phyloP scores from a whole-genome alignment of 139 green algal species.

The Chlorella ohadii region DNA sequence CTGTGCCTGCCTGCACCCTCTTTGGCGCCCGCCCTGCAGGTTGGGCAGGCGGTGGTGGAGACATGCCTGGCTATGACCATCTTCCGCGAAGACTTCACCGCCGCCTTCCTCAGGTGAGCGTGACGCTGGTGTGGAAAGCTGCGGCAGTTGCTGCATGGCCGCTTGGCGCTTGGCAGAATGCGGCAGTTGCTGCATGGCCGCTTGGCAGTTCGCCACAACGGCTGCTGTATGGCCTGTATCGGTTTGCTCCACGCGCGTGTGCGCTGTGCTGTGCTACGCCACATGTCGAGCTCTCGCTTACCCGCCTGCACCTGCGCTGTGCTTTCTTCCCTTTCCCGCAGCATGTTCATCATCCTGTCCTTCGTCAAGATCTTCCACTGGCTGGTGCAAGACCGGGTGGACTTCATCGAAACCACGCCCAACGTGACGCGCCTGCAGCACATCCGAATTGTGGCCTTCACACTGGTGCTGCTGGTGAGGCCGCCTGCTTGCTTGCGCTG shows the following conservation, averaged over 20 bases:
- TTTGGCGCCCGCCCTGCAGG: constrained; percentile 11
- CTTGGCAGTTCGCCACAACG: too few relatives aligned
- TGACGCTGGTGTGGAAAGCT: too few relatives aligned
- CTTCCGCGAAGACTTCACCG: constrained; percentile 93
- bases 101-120: constrained; percentile 73
- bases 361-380: constrained; percentile 98
- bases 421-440: constrained; percentile 81
- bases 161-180: too few relatives aligned
- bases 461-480: constrained; percentile 84
- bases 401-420: constrained; percentile 94
- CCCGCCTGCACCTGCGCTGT: too few relatives aligned
- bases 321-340: background rate
- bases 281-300: too few relatives aligned
- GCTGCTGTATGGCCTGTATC: too few relatives aligned
- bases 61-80: constrained; percentile 98
- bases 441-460: constrained; percentile 81
- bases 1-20: background rate
- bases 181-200: too few relatives aligned
- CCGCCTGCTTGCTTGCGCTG: too few relatives aligned
- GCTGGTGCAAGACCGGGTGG: constrained; percentile 91
- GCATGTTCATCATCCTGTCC: constrained; percentile 91
- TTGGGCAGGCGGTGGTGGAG: constrained; percentile 90
- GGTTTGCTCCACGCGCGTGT: too few relatives aligned
- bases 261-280: too few relatives aligned
- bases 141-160: too few relatives aligned